Conservation (phyloP, 345 rosid species). For the Linum trigynum region DNA sequence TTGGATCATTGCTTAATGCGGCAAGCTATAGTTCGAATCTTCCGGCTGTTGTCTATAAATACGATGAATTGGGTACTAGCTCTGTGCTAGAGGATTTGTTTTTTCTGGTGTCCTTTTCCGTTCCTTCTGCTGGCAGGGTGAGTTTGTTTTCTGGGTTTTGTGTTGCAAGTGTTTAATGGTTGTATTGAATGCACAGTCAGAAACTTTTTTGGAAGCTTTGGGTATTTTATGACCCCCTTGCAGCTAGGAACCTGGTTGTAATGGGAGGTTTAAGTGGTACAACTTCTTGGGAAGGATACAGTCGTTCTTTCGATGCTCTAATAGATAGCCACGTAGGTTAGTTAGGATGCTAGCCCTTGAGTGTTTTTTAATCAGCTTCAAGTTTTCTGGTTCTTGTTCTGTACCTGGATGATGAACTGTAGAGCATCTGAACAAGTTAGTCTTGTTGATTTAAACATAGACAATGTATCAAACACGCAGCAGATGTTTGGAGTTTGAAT, state of each 20-base stretch:
- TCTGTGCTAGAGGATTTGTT: not conserved
- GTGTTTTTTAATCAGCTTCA: not conserved
- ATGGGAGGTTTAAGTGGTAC: not conserved
- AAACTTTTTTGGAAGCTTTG: not conserved
- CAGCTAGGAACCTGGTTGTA: not conserved
- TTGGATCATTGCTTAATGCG: constrained; percentile 4
- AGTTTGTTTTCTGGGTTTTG: too few relatives aligned
- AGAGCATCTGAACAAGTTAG: not conserved
- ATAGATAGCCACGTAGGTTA: not conserved
- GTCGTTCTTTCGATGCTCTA: not conserved
- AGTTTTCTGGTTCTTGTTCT: not conserved
- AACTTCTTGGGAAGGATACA: not conserved
- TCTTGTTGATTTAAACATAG: not conserved
- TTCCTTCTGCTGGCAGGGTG: too few relatives aligned
- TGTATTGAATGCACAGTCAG: not conserved
- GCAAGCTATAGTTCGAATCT: constrained; percentile 4
- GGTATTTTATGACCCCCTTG: not conserved
- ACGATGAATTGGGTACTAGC: constrained; percentile 14
- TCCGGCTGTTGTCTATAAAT: constrained; percentile 6
- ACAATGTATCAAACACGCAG: not conserved
- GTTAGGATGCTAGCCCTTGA: not conserved
- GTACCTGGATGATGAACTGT: not conserved
- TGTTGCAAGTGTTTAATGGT: not conserved
- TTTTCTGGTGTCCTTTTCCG: not conserved
- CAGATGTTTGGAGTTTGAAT: not conserved